Base-by-base conservation (phyloP, 208 protist genomes). In the Angomonas deanei region DNA sequence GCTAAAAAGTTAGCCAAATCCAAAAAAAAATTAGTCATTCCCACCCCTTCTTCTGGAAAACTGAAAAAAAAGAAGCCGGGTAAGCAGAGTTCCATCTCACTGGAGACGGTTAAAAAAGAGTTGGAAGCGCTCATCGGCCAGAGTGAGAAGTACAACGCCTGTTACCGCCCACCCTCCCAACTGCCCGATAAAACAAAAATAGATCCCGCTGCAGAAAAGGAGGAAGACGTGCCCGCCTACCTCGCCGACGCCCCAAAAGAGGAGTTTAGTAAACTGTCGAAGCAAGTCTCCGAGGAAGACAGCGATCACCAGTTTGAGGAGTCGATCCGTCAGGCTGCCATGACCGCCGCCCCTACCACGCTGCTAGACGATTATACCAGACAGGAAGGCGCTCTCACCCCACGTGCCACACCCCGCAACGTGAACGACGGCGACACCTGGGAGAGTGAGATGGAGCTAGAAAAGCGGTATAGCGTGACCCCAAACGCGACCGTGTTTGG, bases 401-500 rank as follows among this genome's bases (percentile, higher is more conserved):
- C 33, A 1, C 56, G 11, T 48, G 58, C 61, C n/a, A n/a, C n/a
- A 54, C 3, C 66, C 61, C 4, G 30, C 0, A 24, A 39, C 26
- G 28, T 36, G 10, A 52, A 64, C n/a, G 66, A 64, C 2, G 65
- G 65, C 58, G 67, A 59, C 27, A 68, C 62, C 57, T 50, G 70
- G 49, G 47, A 67, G n/a, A 42, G 62, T 19, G 80, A 86, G 73
- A 49, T 65, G 32, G 48, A 63, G 5, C 32, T 80, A 53, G 78
- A 84, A 61, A 59, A 64, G 17, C 48, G 49, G 48, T 88, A 70
- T 49, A 50, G 68, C 6, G 76, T 94, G 24, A 63, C 64, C 2
- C 86, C 86, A 3, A 59, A 61, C 42, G 79, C 66, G 68, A 91
- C 68, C 36, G 75, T 94, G 32, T 80, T 91, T 28, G 88, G 84